Evolutionary conservation across 306 rosid species (phyloP).

Genomic region (apple (Malus domestica)): ASM211411v1 NC_041793.1:40161001-40161500

Average conservation of each 20-base stretch:
- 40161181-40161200: not conserved
- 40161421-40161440: not conserved
- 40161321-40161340: constrained; percentile 57
- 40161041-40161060: not conserved
- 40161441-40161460: constrained; percentile 89
- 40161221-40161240: not conserved
- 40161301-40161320: constrained; percentile 61
- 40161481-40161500: constrained; percentile 33
- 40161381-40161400: constrained; percentile 8
- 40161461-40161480: constrained; percentile 75
- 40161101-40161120: not conserved
- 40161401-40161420: not conserved
- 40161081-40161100: no score
- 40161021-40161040: not conserved
- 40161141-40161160: not conserved
- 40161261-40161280: not conserved
- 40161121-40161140: not conserved
- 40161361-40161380: constrained; percentile 54
- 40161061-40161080: not conserved
- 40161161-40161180: not conserved
- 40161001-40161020: not conserved
- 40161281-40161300: not conserved
- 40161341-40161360: constrained; percentile 96
- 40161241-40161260: not conserved
- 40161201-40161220: not conserved